phyloP scores from a whole-genome alignment of 2,329 filamentous ascomycete genomes.

The Ophidiomyces ophidiicola region DNA sequence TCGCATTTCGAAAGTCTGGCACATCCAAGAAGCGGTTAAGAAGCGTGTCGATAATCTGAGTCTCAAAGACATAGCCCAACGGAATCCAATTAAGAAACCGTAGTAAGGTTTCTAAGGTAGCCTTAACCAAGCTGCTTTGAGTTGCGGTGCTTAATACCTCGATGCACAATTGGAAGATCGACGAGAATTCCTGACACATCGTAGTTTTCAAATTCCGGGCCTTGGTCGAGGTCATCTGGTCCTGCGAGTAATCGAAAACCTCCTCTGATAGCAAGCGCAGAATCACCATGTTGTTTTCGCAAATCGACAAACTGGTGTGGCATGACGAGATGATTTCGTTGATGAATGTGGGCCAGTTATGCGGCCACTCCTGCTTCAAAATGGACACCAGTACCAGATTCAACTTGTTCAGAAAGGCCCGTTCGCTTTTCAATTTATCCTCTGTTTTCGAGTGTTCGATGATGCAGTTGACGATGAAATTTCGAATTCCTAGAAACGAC shows the following conservation, averaged over 20 bases:
- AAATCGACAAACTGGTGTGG: conserved; percentile 88
- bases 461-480: conserved; percentile 98
- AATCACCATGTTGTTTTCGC: conserved; percentile 99
- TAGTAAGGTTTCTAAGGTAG: conserved; percentile 89
- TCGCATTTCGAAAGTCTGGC: conserved; percentile 92
- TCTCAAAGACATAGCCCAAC: conserved; percentile 97
- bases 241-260: conserved; percentile 96
- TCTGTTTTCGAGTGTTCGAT: conserved; percentile 85
- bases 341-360: conserved; percentile 99
- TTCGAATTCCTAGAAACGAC: conserved; percentile 72
- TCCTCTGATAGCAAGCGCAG: conserved; percentile 90
- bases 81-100: conserved; percentile 99
- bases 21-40: conserved; percentile 84
- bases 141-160: conserved; percentile 86
- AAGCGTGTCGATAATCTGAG: conserved; percentile 84
- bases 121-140: conserved; percentile 79
- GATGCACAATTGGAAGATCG: conserved; percentile 94
- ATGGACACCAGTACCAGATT: conserved; percentile 96
- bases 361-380: conserved; percentile 98
- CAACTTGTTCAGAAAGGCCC: conserved; percentile 91
- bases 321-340: conserved; percentile 98
- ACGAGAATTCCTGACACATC: conserved; percentile 97
- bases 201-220: conserved; percentile 93
- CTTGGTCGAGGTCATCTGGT: conserved; percentile 98
- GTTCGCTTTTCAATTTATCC: conserved; percentile 70